Percentiles rank a stretch among this genome's conserved stretches.
Conservation (phyloP, 805 yeast genomes). For the Myxozyma lipomycoides region DNA sequence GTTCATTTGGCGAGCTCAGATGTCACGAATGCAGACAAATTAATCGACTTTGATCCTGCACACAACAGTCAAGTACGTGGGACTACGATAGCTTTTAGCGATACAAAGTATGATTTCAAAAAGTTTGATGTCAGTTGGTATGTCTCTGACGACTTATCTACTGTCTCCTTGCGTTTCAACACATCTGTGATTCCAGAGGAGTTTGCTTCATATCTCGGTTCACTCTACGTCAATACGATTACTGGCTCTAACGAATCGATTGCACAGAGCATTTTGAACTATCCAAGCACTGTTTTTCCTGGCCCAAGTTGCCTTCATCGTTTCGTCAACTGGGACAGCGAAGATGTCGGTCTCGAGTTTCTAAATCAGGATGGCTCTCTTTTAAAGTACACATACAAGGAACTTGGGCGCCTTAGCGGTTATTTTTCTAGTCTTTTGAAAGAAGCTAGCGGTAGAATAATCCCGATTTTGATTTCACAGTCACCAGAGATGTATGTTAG, state of each 20-base stretch:
- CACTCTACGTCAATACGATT: background rate
- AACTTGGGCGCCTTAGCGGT: conserved; percentile 8
- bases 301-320: conserved; percentile 17
- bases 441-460: conserved; percentile 1
- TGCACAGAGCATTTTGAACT: conserved; percentile 6
- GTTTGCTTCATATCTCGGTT: conserved; percentile 1
- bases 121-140: background rate
- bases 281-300: conserved; percentile 1
- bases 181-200: conserved; percentile 1
- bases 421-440: conserved; percentile 2
- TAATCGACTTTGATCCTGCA: background rate
- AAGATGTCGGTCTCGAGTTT: conserved; percentile 16
- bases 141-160: background rate
- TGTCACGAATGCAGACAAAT: background rate
- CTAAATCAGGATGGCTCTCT: conserved; percentile 1
- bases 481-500: conserved; percentile 26
- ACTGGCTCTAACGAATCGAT: background rate
- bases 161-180: background rate
- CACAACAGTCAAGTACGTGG: background rate
- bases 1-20: background rate
- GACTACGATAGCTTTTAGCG: background rate
- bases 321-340: background rate
- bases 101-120: background rate
- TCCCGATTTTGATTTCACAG: conserved; percentile 28
- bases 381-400: conserved; percentile 5